Percentiles rank a stretch among this genome's conserved stretches.
Evolutionary conservation across 495 filamentous ascomycete species (phyloP).

Genomic region (Hypoxylon fuscum): DNA sequence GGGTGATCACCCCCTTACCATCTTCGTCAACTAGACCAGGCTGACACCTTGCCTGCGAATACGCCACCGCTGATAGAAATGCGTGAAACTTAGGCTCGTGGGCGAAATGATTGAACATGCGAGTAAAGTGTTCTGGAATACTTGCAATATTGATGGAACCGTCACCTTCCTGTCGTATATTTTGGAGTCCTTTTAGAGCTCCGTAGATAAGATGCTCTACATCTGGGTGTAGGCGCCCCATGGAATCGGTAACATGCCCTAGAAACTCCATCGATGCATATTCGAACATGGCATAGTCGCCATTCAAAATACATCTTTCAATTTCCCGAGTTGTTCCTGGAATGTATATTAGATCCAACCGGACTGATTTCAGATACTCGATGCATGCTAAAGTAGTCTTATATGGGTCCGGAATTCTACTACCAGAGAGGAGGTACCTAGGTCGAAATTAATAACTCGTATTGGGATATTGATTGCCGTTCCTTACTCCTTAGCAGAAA

Average conservation of each 20-base stretch:
- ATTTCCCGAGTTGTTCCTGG: too few species aligned
- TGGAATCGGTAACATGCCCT: constrained; percentile 13
- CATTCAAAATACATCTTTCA: background rate
- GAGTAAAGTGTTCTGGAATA: background rate
- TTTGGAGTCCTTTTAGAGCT: background rate
- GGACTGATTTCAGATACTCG: too few species aligned
- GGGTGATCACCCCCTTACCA: background rate
- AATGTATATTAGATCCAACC: too few species aligned
- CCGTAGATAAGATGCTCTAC: background rate
- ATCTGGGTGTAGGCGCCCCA: background rate
- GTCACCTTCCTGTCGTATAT: background rate
- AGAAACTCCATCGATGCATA: constrained; percentile 22
- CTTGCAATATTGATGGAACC: background rate
- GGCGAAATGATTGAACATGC: constrained; percentile 7
- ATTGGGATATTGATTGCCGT: background rate
- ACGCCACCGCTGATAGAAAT: constrained; percentile 1
- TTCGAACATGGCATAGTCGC: constrained; percentile 28
- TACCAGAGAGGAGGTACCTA: constrained; percentile 30
- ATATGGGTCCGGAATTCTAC: constrained; percentile 4
- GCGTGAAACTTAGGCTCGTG: background rate
- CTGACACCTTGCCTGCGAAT: constrained; percentile 2
- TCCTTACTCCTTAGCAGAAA: constrained; percentile 28
- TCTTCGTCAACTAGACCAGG: background rate
- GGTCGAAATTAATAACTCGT: background rate
- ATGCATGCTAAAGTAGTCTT: constrained; percentile 12